Percentiles rank a stretch among this genome's conserved stretches.
phyloP scores from a whole-genome alignment of 352 stramenopile species.

The Thraustochytrium sp. region DNA sequence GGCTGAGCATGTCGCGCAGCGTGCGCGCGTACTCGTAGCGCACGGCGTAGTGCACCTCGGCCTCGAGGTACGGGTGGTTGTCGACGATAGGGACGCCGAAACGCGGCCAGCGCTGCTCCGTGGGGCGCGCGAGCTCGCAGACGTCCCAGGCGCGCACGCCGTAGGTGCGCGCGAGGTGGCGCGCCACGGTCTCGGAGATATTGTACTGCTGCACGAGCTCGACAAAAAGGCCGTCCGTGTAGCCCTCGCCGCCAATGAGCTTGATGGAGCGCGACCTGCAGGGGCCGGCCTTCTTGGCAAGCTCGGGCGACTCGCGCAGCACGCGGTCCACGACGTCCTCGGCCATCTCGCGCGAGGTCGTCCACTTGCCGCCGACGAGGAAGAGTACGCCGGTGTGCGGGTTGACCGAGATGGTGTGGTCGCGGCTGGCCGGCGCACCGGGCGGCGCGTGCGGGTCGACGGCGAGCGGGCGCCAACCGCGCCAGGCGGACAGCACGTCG shows the following conservation, averaged over 20 bases:
- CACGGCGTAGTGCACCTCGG: slow-evolving; percentile 79
- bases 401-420: slow-evolving; percentile 42
- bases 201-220: slow-evolving; percentile 48
- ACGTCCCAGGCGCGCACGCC: slow-evolving; percentile 88
- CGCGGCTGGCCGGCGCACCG: slow-evolving; percentile 35
- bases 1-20: slow-evolving; percentile 80
- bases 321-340: slow-evolving; percentile 86
- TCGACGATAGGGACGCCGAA: slow-evolving; percentile 72
- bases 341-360: slow-evolving; percentile 90
- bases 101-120: slow-evolving; percentile 61
- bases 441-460: slow-evolving; percentile 64
- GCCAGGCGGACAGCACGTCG: slow-evolving; percentile 89
- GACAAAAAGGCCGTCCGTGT: slow-evolving; percentile 39
- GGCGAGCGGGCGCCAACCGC: slow-evolving; percentile 85
- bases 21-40: slow-evolving; percentile 85
- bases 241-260: slow-evolving; percentile 69
- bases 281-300: background rate
- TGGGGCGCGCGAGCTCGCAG: slow-evolving; percentile 71
- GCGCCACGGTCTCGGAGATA: slow-evolving; percentile 82
- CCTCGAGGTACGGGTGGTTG: slow-evolving; percentile 90
- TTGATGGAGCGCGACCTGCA: slow-evolving; percentile 58
- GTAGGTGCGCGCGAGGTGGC: slow-evolving; percentile 91
- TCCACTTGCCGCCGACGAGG: slow-evolving; percentile 93
- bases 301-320: slow-evolving; percentile 55
- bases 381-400: slow-evolving; percentile 58